Conservation (phyloP, 371 early-diverging fungal species). For the Mycotypha africana region DNA sequence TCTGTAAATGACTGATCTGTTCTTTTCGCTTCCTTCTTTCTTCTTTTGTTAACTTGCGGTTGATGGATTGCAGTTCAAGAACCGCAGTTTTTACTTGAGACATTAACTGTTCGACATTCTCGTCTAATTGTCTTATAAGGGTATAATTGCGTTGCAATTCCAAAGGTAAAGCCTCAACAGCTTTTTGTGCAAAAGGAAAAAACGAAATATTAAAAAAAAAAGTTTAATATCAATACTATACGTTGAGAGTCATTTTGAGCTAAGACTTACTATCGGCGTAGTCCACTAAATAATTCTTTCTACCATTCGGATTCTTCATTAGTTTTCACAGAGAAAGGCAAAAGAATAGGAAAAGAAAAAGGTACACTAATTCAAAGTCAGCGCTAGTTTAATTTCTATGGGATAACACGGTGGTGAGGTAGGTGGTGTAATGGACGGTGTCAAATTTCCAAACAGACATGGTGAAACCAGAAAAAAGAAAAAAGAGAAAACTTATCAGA, state of each 20-base stretch:
- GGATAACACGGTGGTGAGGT: no score
- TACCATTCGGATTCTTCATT: conserved; percentile 6
- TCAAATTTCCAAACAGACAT: no score
- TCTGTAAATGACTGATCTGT: conserved; percentile 54
- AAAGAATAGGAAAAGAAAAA: not conserved
- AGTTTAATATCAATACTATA: not conserved
- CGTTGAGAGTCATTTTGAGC: not conserved
- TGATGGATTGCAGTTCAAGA: not conserved
- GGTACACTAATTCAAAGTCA: no score
- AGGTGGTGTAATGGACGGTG: no score
- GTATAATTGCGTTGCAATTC: conserved; percentile 90
- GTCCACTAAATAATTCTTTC: conserved; percentile 10
- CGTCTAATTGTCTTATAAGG: conserved; percentile 85
- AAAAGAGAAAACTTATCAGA: no score
- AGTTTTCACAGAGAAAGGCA: not conserved
- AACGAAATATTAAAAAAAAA: no score
- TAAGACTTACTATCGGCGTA: conserved; percentile 17
- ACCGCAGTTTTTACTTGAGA: conserved; percentile 47
- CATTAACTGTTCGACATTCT: conserved; percentile 69
- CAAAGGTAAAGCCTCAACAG: conserved; percentile 80
- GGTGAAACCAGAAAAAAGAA: no score
- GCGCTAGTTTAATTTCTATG: no score
- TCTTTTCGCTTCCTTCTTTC: conserved; percentile 54
- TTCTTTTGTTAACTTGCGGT: conserved; percentile 24
- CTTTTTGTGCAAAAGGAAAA: no score